Conservation (phyloP, 257 asterid genomes). For the Scutellaria baicalensis region DNA sequence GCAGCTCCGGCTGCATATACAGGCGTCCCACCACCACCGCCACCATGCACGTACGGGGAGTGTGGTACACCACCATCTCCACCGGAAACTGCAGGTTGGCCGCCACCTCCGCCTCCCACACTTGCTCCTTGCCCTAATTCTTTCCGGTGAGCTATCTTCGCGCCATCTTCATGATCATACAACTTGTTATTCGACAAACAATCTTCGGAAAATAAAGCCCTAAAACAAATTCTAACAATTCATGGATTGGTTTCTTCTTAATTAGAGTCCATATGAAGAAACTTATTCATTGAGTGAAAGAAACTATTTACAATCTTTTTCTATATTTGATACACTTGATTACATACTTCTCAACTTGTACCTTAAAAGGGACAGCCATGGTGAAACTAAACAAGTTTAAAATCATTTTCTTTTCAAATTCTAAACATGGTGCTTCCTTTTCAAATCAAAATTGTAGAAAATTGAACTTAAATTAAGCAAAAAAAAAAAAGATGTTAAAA, state of each 20-base stretch:
- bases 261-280: too few species aligned
- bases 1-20: slow-evolving; percentile 31
- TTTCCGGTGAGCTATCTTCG: neutral
- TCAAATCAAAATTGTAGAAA: neutral
- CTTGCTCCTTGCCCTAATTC: slow-evolving; percentile 5
- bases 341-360: too few species aligned
- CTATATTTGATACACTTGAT: too few species aligned
- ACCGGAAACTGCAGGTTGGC: neutral
- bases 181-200: neutral
- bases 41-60: slow-evolving; percentile 25
- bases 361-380: too few species aligned
- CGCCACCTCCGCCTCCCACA: slow-evolving; percentile 24
- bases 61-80: slow-evolving; percentile 15
- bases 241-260: too few species aligned
- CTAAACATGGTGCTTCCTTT: too few species aligned
- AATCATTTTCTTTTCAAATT: too few species aligned
- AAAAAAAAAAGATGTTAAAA: neutral
- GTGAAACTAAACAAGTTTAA: too few species aligned
- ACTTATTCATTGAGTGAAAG: too few species aligned
- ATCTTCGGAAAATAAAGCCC: too few species aligned
- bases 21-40: slow-evolving; percentile 29
- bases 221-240: too few species aligned
- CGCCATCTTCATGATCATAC: neutral
- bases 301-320: too few species aligned
- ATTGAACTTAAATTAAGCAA: neutral